These are phyloP conservation scores for Spergularia marina DNA, from an alignment of 148 eudicot species.

Conservation along the genomic window DNA sequence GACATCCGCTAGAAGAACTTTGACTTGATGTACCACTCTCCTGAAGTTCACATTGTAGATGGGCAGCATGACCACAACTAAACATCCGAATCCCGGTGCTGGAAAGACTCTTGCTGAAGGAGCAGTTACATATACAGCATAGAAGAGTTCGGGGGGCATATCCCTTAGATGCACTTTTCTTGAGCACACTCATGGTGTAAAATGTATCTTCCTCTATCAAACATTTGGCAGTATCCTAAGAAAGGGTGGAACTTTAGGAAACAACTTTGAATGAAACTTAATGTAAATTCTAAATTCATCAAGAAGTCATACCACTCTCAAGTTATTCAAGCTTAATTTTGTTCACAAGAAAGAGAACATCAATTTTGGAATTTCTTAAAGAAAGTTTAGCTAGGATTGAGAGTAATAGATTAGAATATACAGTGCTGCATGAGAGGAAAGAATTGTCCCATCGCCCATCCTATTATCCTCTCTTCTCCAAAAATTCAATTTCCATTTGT, in stretches of 20 bases:
- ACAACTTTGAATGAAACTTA: background rate
- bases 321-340: background rate
- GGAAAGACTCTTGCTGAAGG: slow-evolving; percentile 50
- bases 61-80: slow-evolving; percentile 86
- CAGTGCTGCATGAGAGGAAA: no score
- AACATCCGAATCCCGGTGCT: slow-evolving; percentile 68
- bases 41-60: slow-evolving; percentile 64
- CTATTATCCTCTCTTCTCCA: no score
- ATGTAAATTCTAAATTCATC: background rate
- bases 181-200: slow-evolving; percentile 77
- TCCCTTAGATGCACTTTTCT: slow-evolving; percentile 85
- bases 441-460: no score
- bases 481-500: no score
- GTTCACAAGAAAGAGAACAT: background rate
- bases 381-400: no score
- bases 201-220: slow-evolving; percentile 91
- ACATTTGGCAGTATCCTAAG: slow-evolving; percentile 86
- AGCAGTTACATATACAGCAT: slow-evolving; percentile 81
- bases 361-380: no score
- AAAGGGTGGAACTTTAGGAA: slow-evolving; percentile 11
- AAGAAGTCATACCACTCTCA: background rate
- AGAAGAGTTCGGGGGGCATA: slow-evolving; percentile 63
- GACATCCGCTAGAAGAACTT: slow-evolving; percentile 63
- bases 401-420: no score
- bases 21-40: slow-evolving; percentile 49